These are phyloP conservation scores for Tuber borchii DNA, from an alignment of 495 filamentous ascomycete genomes.

Conservation along the genomic window DNA sequence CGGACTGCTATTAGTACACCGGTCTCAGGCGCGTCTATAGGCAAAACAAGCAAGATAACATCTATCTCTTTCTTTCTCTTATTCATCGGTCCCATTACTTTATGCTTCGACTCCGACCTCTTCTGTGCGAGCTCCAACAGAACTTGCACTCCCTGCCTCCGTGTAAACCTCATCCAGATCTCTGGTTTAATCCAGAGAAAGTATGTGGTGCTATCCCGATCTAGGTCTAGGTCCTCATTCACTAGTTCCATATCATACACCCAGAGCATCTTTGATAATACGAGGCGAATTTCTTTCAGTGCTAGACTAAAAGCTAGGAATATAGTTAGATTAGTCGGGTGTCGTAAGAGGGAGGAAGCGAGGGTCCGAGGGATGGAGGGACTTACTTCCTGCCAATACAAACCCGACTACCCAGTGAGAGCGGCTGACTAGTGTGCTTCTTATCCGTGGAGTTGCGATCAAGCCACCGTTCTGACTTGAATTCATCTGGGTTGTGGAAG, in stretches of 20 bases:
- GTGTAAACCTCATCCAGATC: constrained; percentile 37
- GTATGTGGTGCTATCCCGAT: constrained; percentile 43
- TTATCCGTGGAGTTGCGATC: constrained; percentile 42
- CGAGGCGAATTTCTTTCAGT: too few relatives aligned
- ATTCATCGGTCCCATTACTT: too few relatives aligned
- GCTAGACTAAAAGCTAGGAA: constrained; percentile 25
- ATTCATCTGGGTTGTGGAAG: constrained; percentile 49
- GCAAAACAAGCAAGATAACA: too few relatives aligned
- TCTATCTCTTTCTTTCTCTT: too few relatives aligned
- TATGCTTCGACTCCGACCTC: too few relatives aligned
- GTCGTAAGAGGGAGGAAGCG: neutral
- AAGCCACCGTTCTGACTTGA: constrained; percentile 52
- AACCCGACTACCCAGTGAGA: constrained; percentile 43
- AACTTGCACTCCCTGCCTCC: constrained; percentile 22
- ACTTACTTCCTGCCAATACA: constrained; percentile 45
- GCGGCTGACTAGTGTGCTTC: constrained; percentile 45
- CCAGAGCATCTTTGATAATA: constrained; percentile 52
- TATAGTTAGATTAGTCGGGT: neutral
- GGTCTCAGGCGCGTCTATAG: too few relatives aligned
- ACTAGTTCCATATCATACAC: constrained; percentile 52
- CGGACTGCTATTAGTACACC: too few relatives aligned
- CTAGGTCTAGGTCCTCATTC: constrained; percentile 45
- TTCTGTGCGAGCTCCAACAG: too few relatives aligned
- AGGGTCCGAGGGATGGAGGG: neutral
- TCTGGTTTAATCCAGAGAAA: constrained; percentile 47